Evolutionary conservation across 805 yeast genomes (phyloP), one percentile per base, ranked within the genome.

Genomic region (Hanseniaspora mollemarum): DNA sequence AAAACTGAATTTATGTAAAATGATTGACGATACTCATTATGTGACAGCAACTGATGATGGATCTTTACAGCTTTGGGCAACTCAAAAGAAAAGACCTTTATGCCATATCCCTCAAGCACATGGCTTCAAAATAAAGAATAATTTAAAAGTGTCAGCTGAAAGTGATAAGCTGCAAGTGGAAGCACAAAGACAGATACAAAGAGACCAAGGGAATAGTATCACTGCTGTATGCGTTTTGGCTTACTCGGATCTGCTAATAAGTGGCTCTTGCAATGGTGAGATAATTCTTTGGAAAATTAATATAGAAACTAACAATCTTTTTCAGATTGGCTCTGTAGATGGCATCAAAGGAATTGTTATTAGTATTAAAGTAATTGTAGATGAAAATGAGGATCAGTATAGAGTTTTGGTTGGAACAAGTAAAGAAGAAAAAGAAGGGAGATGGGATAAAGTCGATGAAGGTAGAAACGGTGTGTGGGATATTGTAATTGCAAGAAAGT

Each of bases 1-100:
- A 56, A 69, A 77, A 39, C 96, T 92, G 64, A 97, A 97, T 12
- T 80, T 92, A 55, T 92, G 88, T 31, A 70, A 83, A 12, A 87
- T 88, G 96, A 67, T 85, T 50, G 98, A 92, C 66, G 95, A 88
- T 65, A 77, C 87, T 25, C 87, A 84, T 63, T 92, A 92, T 62
- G 80, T 92, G 43, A 88, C 97, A 1, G 97, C 97, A 4, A 81
- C 95, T 15, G 98, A 92, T 62, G 90, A 88, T 63, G 98, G 98
- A 39, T 83, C 78, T 61, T 67, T 92, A 29, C 69, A 85, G n/a
- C 70, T 92, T 54, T 92, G 98, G 98, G 80, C 95, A 2, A 68
- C 83, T 52, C 80, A 85, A 24, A 87, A 87, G 68, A 92, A 92
- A 75, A 88, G 87, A 67, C 94, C 97, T 15, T 67, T 84, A 26